Conservation (phyloP, 1,284 basidiomycete genomes). For the Coniferiporia sulphurascens region DNA sequence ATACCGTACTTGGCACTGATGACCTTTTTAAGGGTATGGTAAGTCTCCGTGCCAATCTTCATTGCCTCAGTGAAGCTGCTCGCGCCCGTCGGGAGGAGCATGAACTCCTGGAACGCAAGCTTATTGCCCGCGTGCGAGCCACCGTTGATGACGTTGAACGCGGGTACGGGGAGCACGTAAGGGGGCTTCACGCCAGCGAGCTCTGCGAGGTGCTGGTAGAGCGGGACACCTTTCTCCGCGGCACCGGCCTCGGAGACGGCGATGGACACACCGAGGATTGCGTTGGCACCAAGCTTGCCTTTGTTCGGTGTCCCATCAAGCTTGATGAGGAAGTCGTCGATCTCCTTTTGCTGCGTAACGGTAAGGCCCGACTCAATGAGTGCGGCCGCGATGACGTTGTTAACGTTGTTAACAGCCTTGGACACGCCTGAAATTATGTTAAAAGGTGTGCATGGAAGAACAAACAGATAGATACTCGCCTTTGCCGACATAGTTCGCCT, state of each 20-base stretch:
- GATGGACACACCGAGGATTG: constrained; percentile 98
- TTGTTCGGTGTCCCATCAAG: constrained; percentile 98
- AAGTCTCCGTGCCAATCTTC: constrained; percentile 98
- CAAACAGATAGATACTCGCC: constrained; percentile 42
- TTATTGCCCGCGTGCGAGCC: constrained; percentile 99
- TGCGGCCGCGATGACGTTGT: constrained; percentile 85
- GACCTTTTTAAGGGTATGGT: constrained; percentile 99
- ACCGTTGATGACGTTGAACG: constrained; percentile 99
- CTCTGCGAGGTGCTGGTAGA: constrained; percentile 95
- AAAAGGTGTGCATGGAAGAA: constrained; percentile 14
- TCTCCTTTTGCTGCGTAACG: constrained; percentile 92
- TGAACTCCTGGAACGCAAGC: constrained; percentile 99
- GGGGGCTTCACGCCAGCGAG: constrained; percentile 93
- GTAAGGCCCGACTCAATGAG: constrained; percentile 84
- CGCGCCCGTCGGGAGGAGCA: constrained; percentile 96
- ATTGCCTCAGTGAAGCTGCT: constrained; percentile 91
- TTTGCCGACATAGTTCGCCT: constrained; percentile 92
- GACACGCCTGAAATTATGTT: constrained; percentile 59
- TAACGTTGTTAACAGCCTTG: constrained; percentile 96
- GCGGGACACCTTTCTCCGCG: constrained; percentile 88
- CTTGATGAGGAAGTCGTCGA: constrained; percentile 99
- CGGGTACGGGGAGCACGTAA: constrained; percentile 86
- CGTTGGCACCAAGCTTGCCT: constrained; percentile 99
- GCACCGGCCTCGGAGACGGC: constrained; percentile 94
- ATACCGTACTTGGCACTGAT: constrained; percentile 99